Evolutionary conservation across 768 basidiomycete species (phyloP).

Genomic region (Trametes gibbosa): DNA sequence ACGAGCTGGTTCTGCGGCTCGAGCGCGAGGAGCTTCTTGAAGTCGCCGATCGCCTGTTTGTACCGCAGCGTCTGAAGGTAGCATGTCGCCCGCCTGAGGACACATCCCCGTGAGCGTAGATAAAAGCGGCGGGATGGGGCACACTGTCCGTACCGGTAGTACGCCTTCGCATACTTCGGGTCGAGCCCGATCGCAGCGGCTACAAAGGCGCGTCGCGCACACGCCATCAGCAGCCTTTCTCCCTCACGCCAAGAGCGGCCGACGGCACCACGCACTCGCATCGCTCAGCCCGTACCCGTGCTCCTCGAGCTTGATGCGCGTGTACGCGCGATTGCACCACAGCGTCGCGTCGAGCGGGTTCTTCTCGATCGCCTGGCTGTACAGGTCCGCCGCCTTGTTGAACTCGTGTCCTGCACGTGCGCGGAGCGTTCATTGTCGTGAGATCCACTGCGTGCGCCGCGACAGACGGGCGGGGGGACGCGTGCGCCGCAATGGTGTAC

Average conservation of each 20-base stretch:
- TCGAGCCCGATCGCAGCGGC: constrained; percentile 86
- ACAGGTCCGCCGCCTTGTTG: constrained; percentile 69
- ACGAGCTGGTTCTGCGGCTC: constrained; percentile 88
- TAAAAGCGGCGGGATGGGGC: constrained; percentile 11
- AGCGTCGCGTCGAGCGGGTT: constrained; percentile 87
- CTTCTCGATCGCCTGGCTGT: constrained; percentile 79
- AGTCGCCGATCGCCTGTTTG: constrained; percentile 81
- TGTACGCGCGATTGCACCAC: constrained; percentile 93
- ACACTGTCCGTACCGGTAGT: constrained; percentile 61
- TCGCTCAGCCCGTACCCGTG: constrained; percentile 90
- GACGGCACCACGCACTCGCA: constrained; percentile 56
- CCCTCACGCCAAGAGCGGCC: too few relatives aligned
- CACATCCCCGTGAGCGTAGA: neutral
- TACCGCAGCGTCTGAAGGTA: constrained; percentile 88
- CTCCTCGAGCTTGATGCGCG: constrained; percentile 91
- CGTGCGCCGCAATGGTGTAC: constrained; percentile 22
- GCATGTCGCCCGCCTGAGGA: constrained; percentile 76
- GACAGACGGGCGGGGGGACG: neutral
- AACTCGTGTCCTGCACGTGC: constrained; percentile 65
- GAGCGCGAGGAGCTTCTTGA: constrained; percentile 76
- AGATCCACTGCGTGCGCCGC: neutral
- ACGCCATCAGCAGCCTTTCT: too few relatives aligned
- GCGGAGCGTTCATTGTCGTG: neutral
- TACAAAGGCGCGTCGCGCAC: constrained; percentile 26
- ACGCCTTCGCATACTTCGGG: constrained; percentile 87